Evolutionary conservation across 352 stramenopile genomes (phyloP).

Genomic region (Phytophthora parvispora): DNA sequence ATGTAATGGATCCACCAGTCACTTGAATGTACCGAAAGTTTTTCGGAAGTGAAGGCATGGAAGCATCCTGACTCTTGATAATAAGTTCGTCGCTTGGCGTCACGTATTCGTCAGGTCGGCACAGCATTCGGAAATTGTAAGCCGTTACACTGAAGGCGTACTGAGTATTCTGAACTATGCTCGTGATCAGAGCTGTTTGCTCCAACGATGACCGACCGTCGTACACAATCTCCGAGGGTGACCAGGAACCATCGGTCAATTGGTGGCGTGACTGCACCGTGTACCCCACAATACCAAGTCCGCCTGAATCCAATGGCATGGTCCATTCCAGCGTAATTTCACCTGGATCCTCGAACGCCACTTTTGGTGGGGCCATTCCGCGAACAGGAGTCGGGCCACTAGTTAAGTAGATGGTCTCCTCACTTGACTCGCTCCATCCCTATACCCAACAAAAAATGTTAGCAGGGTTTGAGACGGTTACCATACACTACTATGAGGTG

Average conservation of each 20-base stretch:
- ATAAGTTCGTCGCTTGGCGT: constrained; percentile 40
- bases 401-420: constrained; percentile 37
- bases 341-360: constrained; percentile 54
- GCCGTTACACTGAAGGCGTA: constrained; percentile 60
- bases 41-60: constrained; percentile 55
- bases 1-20: constrained; percentile 52
- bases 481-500: too few species aligned
- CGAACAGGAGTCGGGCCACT: constrained; percentile 35
- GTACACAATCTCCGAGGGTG: constrained; percentile 39
- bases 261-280: constrained; percentile 32
- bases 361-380: constrained; percentile 31
- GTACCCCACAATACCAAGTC: constrained; percentile 58
- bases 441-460: constrained; percentile 25
- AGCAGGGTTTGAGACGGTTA: too few species aligned
- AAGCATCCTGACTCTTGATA: constrained; percentile 45
- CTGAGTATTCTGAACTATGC: constrained; percentile 44
- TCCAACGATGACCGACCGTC: constrained; percentile 38
- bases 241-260: constrained; percentile 46
- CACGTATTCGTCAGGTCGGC: constrained; percentile 34
- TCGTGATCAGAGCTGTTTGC: constrained; percentile 31
- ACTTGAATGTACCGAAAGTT: constrained; percentile 28
- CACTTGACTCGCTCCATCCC: constrained; percentile 44
- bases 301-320: constrained; percentile 50
- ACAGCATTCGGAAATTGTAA: constrained; percentile 62
- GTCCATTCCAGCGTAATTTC: constrained; percentile 56